Conservation (phyloP, 371 early-diverging fungal species). For the Apophysomyces ossiformis region DNA sequence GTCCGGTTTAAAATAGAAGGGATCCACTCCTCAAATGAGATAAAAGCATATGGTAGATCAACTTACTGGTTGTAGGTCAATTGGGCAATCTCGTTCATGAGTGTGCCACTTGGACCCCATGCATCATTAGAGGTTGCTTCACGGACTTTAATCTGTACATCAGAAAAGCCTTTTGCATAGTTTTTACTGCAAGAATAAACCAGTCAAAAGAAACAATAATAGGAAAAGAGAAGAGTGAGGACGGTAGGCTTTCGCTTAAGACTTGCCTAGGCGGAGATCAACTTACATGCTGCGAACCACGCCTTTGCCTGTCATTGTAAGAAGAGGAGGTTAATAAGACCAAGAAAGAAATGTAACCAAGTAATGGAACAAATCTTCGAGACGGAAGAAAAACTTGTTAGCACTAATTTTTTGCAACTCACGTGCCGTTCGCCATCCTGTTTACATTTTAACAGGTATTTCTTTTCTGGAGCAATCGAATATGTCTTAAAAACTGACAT, state of each 20-base stretch:
- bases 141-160: constrained; percentile 94
- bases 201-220: neutral
- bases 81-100: constrained; percentile 91
- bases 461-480: no score
- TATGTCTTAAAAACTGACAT: no score
- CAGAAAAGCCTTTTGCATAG: constrained; percentile 94
- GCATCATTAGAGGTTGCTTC: constrained; percentile 95
- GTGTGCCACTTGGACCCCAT: constrained; percentile 82
- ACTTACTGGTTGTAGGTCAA: constrained; percentile 87
- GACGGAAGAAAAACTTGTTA: neutral
- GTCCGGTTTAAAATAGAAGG: constrained; percentile 14
- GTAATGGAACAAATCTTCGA: neutral
- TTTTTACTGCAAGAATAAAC: constrained; percentile 76
- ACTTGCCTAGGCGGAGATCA: neutral
- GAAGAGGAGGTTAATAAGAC: neutral
- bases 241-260: neutral
- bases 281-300: constrained; percentile 11
- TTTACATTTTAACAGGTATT: no score
- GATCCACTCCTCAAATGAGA: constrained; percentile 6
- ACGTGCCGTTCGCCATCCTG: no score
- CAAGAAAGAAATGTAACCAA: neutral
- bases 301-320: constrained; percentile 7
- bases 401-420: no score
- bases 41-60: neutral
- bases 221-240: neutral